phyloP scores from a whole-genome alignment of 495 filamentous ascomycete genomes.

The Podospora australis region DNA sequence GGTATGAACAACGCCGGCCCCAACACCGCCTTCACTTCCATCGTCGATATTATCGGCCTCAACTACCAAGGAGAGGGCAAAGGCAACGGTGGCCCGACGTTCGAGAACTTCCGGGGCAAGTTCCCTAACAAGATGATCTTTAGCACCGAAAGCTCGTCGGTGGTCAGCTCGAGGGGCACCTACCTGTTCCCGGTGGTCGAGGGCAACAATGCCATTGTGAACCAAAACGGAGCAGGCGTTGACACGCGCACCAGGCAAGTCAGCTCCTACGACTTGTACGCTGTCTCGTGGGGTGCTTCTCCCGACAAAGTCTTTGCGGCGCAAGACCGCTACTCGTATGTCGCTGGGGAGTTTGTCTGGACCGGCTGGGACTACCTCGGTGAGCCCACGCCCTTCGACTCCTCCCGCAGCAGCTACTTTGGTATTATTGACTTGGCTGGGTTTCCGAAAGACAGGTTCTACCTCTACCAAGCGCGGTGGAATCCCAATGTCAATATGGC shows the following conservation, averaged over 20 bases:
- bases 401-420: constrained; percentile 40
- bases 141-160: constrained; percentile 36
- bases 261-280: constrained; percentile 44
- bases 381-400: constrained; percentile 41
- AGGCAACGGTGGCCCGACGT: constrained; percentile 24
- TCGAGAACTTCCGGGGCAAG: constrained; percentile 30
- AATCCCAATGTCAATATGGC: constrained; percentile 33
- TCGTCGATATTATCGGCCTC: constrained; percentile 37
- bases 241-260: constrained; percentile 25
- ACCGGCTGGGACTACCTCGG: constrained; percentile 46
- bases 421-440: constrained; percentile 47
- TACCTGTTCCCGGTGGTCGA: constrained; percentile 44
- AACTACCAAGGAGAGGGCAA: constrained; percentile 48
- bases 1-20: constrained; percentile 36
- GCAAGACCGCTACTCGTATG: constrained; percentile 41
- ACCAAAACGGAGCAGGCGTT: constrained; percentile 15
- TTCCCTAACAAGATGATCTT: constrained; percentile 42
- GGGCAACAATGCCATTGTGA: not conserved
- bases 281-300: constrained; percentile 33
- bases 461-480: constrained; percentile 44
- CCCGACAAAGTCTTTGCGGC: constrained; percentile 42
- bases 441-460: constrained; percentile 46
- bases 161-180: constrained; percentile 39
- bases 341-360: constrained; percentile 47
- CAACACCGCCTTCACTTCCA: constrained; percentile 23